Percentiles rank a stretch among this genome's conserved stretches.
phyloP scores from a whole-genome alignment of 805 yeast genomes.

The Metschnikowia cerradonensis region DNA sequence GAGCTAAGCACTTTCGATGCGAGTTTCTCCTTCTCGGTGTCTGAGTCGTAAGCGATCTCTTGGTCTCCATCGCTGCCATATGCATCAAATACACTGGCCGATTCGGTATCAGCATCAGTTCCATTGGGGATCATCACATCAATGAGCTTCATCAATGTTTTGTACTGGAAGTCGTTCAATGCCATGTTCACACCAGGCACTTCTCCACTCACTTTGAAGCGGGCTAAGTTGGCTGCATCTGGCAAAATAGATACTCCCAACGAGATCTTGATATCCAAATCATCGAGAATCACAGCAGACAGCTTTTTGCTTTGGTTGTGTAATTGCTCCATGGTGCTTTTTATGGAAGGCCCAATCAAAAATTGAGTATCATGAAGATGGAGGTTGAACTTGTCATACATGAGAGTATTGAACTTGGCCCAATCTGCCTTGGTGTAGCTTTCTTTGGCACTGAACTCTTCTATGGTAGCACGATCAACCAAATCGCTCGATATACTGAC shows the following conservation, averaged over 20 bases:
- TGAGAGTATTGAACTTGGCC: constrained; percentile 65
- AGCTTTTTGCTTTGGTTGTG: constrained; percentile 41
- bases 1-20: constrained; percentile 8
- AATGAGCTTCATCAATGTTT: constrained; percentile 74
- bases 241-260: constrained; percentile 86
- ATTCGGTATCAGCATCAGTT: constrained; percentile 31
- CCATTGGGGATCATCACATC: constrained; percentile 60
- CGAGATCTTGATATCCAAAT: constrained; percentile 65
- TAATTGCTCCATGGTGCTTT: constrained; percentile 70
- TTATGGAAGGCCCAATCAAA: constrained; percentile 77
- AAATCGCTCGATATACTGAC: constrained; percentile 78
- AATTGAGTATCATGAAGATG: constrained; percentile 82
- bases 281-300: constrained; percentile 66
- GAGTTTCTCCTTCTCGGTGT: not conserved
- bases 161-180: constrained; percentile 86
- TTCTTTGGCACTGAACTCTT: constrained; percentile 61
- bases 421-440: constrained; percentile 66
- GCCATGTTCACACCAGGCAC: constrained; percentile 70
- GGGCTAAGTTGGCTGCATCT: constrained; percentile 67
- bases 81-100: constrained; percentile 32
- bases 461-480: constrained; percentile 63
- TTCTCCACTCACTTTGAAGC: constrained; percentile 68
- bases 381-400: constrained; percentile 86
- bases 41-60: constrained; percentile 5
- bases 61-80: constrained; percentile 19